Evolutionary conservation across 257 asterid genomes (phyloP).

Genomic region (Solanum neorickii): DNA sequence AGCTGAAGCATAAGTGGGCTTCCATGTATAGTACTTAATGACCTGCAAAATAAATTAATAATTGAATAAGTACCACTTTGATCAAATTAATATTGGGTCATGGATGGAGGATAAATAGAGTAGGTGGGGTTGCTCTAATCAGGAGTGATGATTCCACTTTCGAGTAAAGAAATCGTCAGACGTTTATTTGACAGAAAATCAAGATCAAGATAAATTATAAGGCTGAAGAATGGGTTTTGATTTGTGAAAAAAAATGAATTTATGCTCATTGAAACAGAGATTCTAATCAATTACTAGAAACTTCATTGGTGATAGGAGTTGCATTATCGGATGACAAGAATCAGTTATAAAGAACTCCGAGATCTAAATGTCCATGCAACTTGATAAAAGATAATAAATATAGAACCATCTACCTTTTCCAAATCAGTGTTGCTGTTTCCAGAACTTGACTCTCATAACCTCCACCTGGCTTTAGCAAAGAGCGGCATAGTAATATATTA

Average conservation of each 20-base stretch:
- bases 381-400: background rate
- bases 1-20: constrained; percentile 16
- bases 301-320: background rate
- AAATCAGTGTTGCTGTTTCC: constrained; percentile 12
- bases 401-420: constrained; percentile 12
- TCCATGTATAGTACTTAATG: constrained; percentile 10
- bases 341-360: background rate
- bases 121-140: background rate
- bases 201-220: background rate
- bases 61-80: background rate
- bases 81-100: background rate
- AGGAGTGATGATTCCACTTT: background rate
- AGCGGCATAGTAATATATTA: constrained; percentile 19
- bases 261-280: background rate
- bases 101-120: background rate
- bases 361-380: background rate
- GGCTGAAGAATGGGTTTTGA: background rate
- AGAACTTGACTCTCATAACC: constrained; percentile 17
- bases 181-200: background rate
- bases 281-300: background rate
- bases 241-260: background rate
- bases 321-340: background rate
- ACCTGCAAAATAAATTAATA: constrained; percentile 9
- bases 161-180: background rate
- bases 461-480: constrained; percentile 22